Base-by-base conservation (phyloP, 2,329 filamentous ascomycete genomes). In the Endothia cerciana region DNA sequence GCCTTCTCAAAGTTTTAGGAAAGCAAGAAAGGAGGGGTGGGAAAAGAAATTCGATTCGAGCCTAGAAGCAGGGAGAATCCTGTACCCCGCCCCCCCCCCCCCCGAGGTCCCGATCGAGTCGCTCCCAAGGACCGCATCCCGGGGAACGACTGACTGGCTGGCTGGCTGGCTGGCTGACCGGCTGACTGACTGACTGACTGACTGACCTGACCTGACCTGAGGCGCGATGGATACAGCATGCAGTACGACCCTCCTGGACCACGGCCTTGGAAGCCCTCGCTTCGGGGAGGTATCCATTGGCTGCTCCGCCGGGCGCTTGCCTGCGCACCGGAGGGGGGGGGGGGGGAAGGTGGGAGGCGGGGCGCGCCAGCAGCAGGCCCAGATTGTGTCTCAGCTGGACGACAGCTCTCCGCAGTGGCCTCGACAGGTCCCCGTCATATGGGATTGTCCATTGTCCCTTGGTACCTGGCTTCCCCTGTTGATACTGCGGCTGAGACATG, bases 201-300 rank as follows among this genome's bases (percentile, higher is more conserved):
- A 47, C 43, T 22, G 45, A n/a, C 4, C 10, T 25, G 45, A 25
- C 45, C 25, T 10, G 40, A 28, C 47, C 10, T 28, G 11, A 10
- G 45, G 45, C n/a, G 43, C n/a, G 43, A 19, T 10, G 43, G 17
- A 19, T 43, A 22, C 8, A 10, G 22, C 10, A 49, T 65, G 65
- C 62, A 1, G 65, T 67, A 51, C 28, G 38, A 67, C 65, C 5
- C 30, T 41, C 45, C 61, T 62, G 57, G 41, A 61, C 62, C 62
- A 67, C 36, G 62, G 53, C 58, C 51, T 57, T 51, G 65, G 65
- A 65, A 65, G 65, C 36, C 62, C 62, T 67, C 65, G 65, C 65
- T 67, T 67, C 58, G 36, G 58, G 22, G 40, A 10, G 36, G 11
- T 53, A 38, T n/a, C 59, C 28, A 67, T 67, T 67, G 65, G 65